phyloP scores from a whole-genome alignment of 2,329 filamentous ascomycete species.

The Rugonectria rugulosa region DNA sequence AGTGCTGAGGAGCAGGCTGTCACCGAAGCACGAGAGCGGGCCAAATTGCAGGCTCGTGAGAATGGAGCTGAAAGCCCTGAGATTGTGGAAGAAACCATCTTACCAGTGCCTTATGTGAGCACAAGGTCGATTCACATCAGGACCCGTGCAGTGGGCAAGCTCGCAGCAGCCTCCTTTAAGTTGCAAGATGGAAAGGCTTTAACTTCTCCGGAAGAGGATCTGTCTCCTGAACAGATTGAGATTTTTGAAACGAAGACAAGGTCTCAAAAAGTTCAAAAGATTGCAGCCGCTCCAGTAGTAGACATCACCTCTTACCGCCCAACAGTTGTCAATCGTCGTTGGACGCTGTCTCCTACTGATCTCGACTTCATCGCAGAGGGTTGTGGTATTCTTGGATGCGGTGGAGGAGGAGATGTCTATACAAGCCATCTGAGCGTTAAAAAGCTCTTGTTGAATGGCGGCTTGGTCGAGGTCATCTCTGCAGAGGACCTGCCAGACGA shows the following conservation, averaged over 20 bases:
- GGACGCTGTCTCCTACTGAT: constrained; percentile 55
- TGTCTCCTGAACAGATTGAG: too few species aligned
- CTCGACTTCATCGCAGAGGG: constrained; percentile 55
- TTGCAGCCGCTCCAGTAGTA: too few species aligned
- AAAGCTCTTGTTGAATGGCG: neutral
- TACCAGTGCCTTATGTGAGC: constrained; percentile 11
- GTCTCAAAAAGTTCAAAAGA: too few species aligned
- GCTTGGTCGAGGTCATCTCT: neutral
- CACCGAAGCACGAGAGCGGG: neutral
- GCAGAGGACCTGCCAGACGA: constrained; percentile 2
- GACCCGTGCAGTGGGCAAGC: constrained; percentile 7
- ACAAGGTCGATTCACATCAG: constrained; percentile 14
- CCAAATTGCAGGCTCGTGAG: neutral
- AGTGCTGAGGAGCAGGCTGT: constrained; percentile 1
- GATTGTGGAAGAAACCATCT: constrained; percentile 16
- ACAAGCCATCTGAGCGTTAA: constrained; percentile 11
- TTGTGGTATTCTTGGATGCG: constrained; percentile 56
- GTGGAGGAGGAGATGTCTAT: constrained; percentile 45
- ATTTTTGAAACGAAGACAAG: too few species aligned
- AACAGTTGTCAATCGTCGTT: constrained; percentile 41
- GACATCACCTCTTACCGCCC: constrained; percentile 6
- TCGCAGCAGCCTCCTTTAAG: neutral
- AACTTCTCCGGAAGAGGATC: neutral
- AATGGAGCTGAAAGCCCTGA: constrained; percentile 15
- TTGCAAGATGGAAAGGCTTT: neutral